These are phyloP conservation scores for Gorgonomyces haynaldii DNA, from an alignment of 192 early-diverging fungal genomes.

Conservation along the genomic window DNA sequence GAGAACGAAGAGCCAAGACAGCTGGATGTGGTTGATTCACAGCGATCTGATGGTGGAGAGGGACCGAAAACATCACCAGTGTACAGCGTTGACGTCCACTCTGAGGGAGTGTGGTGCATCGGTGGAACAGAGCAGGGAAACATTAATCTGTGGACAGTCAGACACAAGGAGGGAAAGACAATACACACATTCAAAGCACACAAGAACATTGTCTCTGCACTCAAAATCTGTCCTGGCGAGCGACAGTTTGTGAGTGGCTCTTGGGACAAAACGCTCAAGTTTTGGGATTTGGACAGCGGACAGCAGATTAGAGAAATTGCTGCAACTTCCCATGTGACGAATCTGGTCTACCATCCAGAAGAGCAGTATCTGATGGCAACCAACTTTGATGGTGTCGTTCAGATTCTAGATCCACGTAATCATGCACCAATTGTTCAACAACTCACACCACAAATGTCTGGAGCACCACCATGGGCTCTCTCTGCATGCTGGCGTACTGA, in stretches of 20 bases:
- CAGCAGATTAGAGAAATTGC: slow-evolving; percentile 51
- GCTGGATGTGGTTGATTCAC: not conserved
- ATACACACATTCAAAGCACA: slow-evolving; percentile 67
- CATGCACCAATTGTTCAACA: slow-evolving; percentile 17
- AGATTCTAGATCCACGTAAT: slow-evolving; percentile 23
- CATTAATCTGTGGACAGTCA: slow-evolving; percentile 75
- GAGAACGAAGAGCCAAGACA: slow-evolving; percentile 61
- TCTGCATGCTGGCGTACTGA: slow-evolving; percentile 75
- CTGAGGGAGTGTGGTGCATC: slow-evolving; percentile 76
- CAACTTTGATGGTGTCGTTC: slow-evolving; percentile 26
- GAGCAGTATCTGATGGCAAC: slow-evolving; percentile 11
- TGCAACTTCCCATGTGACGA: slow-evolving; percentile 73
- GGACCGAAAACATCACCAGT: slow-evolving; percentile 70
- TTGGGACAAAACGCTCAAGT: slow-evolving; percentile 75
- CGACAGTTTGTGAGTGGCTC: slow-evolving; percentile 77
- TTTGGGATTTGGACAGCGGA: slow-evolving; percentile 79
- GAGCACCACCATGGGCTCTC: slow-evolving; percentile 30
- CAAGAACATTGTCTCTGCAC: slow-evolving; percentile 67
- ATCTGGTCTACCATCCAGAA: slow-evolving; percentile 52
- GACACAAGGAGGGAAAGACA: slow-evolving; percentile 86
- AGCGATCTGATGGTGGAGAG: not conserved
- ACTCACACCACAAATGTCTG: not conserved
- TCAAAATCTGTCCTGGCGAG: slow-evolving; percentile 74
- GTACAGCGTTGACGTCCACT: slow-evolving; percentile 85
- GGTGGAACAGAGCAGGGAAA: slow-evolving; percentile 47